These are phyloP conservation scores for Ogataea wickerhamii DNA, from an alignment of 805 yeast species.

Conservation along the genomic window DNA sequence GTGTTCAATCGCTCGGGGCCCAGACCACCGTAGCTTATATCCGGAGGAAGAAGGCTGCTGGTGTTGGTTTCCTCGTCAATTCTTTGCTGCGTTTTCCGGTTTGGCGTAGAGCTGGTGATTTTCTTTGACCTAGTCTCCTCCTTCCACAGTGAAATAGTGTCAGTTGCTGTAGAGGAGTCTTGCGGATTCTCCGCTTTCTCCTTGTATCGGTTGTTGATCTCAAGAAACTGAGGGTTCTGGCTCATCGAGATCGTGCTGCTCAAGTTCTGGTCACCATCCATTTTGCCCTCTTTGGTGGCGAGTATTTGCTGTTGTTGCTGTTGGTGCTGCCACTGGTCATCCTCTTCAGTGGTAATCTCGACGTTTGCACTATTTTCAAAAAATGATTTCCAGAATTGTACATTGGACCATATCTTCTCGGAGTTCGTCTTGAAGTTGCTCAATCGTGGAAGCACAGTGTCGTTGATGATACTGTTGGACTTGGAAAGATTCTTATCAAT, in stretches of 20 bases:
- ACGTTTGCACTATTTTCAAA: constrained; percentile 49
- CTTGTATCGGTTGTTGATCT: constrained; percentile 17
- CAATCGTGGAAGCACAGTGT: constrained; percentile 64
- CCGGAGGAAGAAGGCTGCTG: constrained; percentile 13
- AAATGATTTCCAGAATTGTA: constrained; percentile 72
- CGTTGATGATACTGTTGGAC: constrained; percentile 65
- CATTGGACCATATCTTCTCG: constrained; percentile 59
- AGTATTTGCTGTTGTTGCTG: constrained; percentile 1
- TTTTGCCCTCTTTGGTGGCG: neutral
- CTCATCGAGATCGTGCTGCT: constrained; percentile 12
- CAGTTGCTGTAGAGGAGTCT: constrained; percentile 17
- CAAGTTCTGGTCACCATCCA: constrained; percentile 2
- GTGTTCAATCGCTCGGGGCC: constrained; percentile 17
- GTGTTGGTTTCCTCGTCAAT: constrained; percentile 3
- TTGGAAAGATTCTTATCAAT: constrained; percentile 71
- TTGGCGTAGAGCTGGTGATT: constrained; percentile 24
- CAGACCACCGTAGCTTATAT: neutral
- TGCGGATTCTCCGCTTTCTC: constrained; percentile 13
- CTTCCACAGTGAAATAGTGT: constrained; percentile 18
- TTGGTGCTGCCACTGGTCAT: constrained; percentile 5
- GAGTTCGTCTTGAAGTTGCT: constrained; percentile 57
- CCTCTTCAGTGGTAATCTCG: constrained; percentile 24
- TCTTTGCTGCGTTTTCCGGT: constrained; percentile 10
- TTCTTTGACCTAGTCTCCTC: constrained; percentile 15
- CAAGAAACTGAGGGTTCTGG: constrained; percentile 10